Conservation (phyloP, 2,329 filamentous ascomycete species). For the Clonostachys byssicola region DNA sequence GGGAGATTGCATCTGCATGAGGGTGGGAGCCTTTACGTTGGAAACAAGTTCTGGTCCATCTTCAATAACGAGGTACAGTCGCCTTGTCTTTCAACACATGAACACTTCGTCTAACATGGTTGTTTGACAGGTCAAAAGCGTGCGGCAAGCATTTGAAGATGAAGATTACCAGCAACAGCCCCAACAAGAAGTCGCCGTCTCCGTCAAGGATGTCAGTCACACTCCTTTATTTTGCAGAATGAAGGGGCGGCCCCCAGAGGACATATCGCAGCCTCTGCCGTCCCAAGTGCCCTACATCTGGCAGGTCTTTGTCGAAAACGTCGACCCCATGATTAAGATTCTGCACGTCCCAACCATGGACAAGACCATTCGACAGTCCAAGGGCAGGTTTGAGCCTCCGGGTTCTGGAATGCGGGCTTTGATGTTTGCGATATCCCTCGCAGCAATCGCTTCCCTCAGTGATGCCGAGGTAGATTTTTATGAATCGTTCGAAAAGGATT, state of each 20-base stretch:
- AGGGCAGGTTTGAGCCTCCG: slow-evolving; percentile 11
- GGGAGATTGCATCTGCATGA: background rate
- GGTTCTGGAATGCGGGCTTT: slow-evolving; percentile 11
- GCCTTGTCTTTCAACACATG: no score
- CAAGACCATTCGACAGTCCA: slow-evolving; percentile 6
- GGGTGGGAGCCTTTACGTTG: slow-evolving; percentile 16
- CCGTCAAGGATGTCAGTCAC: no score
- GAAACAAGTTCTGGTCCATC: slow-evolving; percentile 22
- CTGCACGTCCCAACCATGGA: slow-evolving; percentile 13
- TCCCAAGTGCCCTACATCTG: slow-evolving; percentile 20
- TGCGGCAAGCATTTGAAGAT: no score
- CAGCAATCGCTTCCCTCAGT: slow-evolving; percentile 14
- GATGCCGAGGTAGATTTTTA: slow-evolving; percentile 7
- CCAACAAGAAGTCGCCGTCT: no score
- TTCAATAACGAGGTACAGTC: slow-evolving; percentile 21
- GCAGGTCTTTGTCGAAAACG: slow-evolving; percentile 18
- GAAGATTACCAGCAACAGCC: no score
- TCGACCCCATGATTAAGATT: slow-evolving; percentile 23
- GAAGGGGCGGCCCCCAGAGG: background rate
- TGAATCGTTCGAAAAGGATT: background rate
- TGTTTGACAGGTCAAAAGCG: no score
- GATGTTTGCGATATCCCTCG: slow-evolving; percentile 17
- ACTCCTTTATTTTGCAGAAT: no score
- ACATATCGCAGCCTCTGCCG: slow-evolving; percentile 31
- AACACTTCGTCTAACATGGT: slow-evolving; percentile 9